phyloP scores from a whole-genome alignment of 176 grass and related monocot species.

The Hyparrhenia diplandra region DNA sequence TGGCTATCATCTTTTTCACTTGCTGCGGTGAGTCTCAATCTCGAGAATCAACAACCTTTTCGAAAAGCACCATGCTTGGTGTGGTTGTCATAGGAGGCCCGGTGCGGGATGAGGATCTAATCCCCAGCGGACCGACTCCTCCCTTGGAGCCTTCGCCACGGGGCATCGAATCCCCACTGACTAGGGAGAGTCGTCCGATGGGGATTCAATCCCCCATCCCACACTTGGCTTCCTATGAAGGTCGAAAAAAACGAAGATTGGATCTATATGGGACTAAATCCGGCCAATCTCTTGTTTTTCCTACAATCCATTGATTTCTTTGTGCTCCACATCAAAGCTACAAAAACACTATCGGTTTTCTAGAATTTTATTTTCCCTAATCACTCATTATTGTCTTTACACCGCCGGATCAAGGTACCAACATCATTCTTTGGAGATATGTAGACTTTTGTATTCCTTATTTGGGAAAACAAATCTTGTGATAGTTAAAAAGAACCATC shows the following conservation, averaged over 20 bases:
- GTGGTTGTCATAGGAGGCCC: not conserved
- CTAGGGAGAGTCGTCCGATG: no score
- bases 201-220: no score
- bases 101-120: not conserved
- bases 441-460: not conserved
- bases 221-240: no score
- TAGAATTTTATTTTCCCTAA: not conserved
- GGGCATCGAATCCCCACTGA: no score
- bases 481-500: not conserved
- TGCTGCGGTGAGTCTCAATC: not conserved
- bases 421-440: not conserved
- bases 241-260: no score
- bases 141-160: not conserved
- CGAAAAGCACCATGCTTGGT: not conserved
- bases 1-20: not conserved
- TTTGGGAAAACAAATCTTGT: not conserved
- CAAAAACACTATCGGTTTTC: no score
- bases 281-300: not conserved
- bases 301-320: fast-evolving
- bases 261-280: no score
- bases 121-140: not conserved
- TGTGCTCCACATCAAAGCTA: not conserved
- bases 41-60: not conserved
- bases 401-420: not conserved
- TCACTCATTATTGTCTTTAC: not conserved